Evolutionary conservation across 148 eudicot species (phyloP).

Genomic region (Linanthus parryae): DNA sequence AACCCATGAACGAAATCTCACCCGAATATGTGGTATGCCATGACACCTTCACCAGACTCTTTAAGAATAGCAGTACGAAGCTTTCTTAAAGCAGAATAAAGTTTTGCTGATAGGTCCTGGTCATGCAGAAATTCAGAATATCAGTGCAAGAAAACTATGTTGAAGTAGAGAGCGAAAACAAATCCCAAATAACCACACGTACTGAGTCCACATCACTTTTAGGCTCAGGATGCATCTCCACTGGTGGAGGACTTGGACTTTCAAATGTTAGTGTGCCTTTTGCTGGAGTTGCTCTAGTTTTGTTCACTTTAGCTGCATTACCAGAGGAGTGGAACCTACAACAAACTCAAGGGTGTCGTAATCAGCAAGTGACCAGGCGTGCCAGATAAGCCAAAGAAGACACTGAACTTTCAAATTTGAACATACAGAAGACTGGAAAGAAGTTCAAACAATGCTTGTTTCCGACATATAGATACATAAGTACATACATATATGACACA

Average conservation of each 20-base stretch:
- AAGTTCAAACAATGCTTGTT: neutral
- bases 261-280: slow-evolving; percentile 38
- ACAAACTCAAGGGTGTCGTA: neutral
- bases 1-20: slow-evolving; percentile 20
- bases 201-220: slow-evolving; percentile 39
- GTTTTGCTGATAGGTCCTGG: slow-evolving; percentile 62
- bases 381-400: too few relatives aligned
- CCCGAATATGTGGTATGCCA: slow-evolving; percentile 73
- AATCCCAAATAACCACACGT: slow-evolving; percentile 1
- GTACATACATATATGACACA: neutral
- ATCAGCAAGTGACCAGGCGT: neutral
- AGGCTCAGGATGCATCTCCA: slow-evolving; percentile 31
- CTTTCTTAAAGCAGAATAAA: slow-evolving; percentile 47
- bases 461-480: neutral
- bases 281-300: slow-evolving; percentile 44
- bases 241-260: slow-evolving; percentile 39
- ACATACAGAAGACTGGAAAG: neutral
- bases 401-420: too few relatives aligned
- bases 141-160: neutral
- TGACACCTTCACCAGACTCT: slow-evolving; percentile 53
- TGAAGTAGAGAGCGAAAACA: neutral
- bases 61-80: slow-evolving; percentile 48
- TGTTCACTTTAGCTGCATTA: slow-evolving; percentile 39
- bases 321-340: slow-evolving; percentile 64
- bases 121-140: slow-evolving; percentile 6